Percentiles rank a stretch among this genome's conserved stretches.
Conservation (phyloP, 2,329 filamentous ascomycete genomes). For the Phaeosphaeria sp. region DNA sequence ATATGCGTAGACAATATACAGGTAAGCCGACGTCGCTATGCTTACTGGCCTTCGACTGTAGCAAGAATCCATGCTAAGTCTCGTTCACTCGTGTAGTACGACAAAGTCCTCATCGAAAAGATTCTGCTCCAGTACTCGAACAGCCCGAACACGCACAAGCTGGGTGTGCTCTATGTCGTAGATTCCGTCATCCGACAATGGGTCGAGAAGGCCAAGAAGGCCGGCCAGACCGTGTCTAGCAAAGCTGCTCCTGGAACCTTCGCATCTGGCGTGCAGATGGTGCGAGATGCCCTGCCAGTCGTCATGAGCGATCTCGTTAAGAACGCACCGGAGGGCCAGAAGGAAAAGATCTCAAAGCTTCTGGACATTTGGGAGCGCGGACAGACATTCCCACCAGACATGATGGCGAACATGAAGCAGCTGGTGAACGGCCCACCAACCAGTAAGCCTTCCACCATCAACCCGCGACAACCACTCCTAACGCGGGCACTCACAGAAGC, state of each 20-base stretch:
- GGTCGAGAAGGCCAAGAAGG: constrained; percentile 91
- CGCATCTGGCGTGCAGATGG: constrained; percentile 93
- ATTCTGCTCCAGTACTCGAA: constrained; percentile 98
- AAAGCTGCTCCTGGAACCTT: constrained; percentile 89
- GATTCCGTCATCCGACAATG: constrained; percentile 99
- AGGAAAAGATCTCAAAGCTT: constrained; percentile 94
- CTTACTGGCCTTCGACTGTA: constrained; percentile 9
- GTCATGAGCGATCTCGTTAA: constrained; percentile 96
- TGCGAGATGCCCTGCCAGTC: constrained; percentile 91
- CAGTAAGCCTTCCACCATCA: constrained; percentile 64
- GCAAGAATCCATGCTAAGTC: constrained; percentile 34
- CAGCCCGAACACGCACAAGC: constrained; percentile 91
- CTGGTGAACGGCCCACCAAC: constrained; percentile 70
- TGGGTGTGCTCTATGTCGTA: constrained; percentile 99
- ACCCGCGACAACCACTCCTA: constrained; percentile 17
- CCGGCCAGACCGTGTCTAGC: constrained; percentile 78
- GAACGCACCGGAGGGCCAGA: constrained; percentile 89
- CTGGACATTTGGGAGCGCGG: constrained; percentile 98
- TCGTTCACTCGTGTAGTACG: constrained; percentile 68
- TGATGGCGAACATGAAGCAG: constrained; percentile 84
- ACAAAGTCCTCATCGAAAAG: constrained; percentile 93
- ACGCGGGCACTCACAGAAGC: constrained; percentile 18
- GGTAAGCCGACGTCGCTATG: constrained; percentile 32
- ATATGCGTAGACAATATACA: constrained; percentile 73
- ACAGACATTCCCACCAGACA: constrained; percentile 81